A percentile compares a stretch with the other conserved stretches of the same genome.
Conservation (phyloP, 495 filamentous ascomycete genomes). For the Cairneyella variabilis region DNA sequence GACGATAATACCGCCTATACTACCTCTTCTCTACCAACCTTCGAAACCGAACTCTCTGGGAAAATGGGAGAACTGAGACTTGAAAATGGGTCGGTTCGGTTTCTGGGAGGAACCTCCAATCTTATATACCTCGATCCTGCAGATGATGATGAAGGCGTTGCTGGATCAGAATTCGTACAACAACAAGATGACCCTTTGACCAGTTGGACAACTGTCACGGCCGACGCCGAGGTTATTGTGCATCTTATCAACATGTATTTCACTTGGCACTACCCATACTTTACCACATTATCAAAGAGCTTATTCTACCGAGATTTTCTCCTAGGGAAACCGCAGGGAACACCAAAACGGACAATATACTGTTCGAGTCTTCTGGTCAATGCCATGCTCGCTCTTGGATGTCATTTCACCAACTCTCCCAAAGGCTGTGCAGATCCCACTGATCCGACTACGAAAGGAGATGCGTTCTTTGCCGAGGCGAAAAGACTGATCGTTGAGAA, state of each 20-base stretch:
- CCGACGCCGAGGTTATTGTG: constrained; percentile 69
- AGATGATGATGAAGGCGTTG: constrained; percentile 45
- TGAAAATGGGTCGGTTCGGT: constrained; percentile 86
- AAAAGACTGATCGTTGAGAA: constrained; percentile 86
- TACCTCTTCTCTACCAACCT: constrained; percentile 42
- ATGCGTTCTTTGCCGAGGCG: constrained; percentile 95
- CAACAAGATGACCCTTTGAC: constrained; percentile 61
- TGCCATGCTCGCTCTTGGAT: constrained; percentile 92
- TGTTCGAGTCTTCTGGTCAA: constrained; percentile 91
- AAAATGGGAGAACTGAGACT: constrained; percentile 90
- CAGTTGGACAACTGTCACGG: constrained; percentile 85
- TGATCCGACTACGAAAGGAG: constrained; percentile 82
- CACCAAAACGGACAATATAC: constrained; percentile 56
- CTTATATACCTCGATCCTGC: constrained; percentile 74
- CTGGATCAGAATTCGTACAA: constrained; percentile 39
- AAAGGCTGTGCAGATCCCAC: constrained; percentile 65
- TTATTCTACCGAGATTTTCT: constrained; percentile 87
- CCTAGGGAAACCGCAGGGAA: constrained; percentile 47
- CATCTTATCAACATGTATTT: constrained; percentile 98
- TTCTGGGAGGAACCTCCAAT: constrained; percentile 93
- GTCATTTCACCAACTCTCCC: constrained; percentile 82
- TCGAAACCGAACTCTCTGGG: constrained; percentile 80
- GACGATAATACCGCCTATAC: constrained; percentile 38
- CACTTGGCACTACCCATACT: constrained; percentile 96
- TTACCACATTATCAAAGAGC: constrained; percentile 85